Conservation (phyloP, 1,139 yeast genomes). For the Yamadazyma sp. region DNA sequence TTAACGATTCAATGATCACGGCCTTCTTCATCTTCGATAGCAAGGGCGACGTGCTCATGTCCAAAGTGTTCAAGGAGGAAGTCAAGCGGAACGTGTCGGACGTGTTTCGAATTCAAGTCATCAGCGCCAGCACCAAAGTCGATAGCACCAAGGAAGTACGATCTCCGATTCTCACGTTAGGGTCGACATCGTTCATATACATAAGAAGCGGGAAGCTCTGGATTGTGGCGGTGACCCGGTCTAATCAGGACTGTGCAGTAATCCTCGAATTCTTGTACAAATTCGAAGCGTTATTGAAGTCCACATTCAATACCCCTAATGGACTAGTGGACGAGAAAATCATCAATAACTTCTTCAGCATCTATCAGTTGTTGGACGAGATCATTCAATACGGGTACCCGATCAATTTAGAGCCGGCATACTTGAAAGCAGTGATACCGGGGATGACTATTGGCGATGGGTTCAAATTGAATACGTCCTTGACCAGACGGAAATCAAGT, state of each 20-base stretch:
- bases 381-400: conserved; percentile 83
- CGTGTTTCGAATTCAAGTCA: conserved; percentile 87
- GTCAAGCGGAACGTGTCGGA: conserved; percentile 72
- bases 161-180: conserved; percentile 86
- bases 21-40: conserved; percentile 76
- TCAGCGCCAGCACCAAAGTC: conserved; percentile 42
- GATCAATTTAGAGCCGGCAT: conserved; percentile 58
- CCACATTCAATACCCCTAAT: conserved; percentile 16
- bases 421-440: conserved; percentile 29
- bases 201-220: conserved; percentile 70
- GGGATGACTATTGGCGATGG: conserved; percentile 23
- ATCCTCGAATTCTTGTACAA: conserved; percentile 77
- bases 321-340: conserved; percentile 30
- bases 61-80: conserved; percentile 71
- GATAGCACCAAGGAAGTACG: conserved; percentile 38
- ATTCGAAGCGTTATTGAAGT: conserved; percentile 47
- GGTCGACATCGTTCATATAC: conserved; percentile 88
- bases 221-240: conserved; percentile 83
- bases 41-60: conserved; percentile 84
- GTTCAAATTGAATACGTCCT: conserved; percentile 20
- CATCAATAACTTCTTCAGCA: conserved; percentile 56
- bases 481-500: conserved; percentile 16
- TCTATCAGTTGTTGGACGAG: conserved; percentile 80
- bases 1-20: too few species aligned
- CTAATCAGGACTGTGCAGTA: conserved; percentile 81